Base-by-base conservation (phyloP, 768 basidiomycete species). In the Auricularia cornea region DNA sequence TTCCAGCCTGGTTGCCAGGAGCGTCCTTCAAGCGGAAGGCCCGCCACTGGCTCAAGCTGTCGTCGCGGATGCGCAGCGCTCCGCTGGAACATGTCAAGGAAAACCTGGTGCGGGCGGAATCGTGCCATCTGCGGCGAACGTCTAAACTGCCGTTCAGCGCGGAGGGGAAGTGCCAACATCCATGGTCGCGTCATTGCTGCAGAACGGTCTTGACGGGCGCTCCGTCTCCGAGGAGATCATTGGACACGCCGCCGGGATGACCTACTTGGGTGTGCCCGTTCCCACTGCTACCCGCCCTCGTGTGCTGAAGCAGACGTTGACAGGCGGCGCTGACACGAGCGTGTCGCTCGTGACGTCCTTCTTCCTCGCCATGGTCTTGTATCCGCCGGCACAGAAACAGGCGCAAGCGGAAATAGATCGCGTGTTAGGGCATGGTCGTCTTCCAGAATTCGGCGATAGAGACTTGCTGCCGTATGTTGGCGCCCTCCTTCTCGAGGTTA, bases 1-100 rank as follows among this genome's bases (percentile, higher is more conserved):
- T 90, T 30, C 90, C 90, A 0, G 69, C 70, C 51, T 90, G 86
- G 85, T 74, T 83, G 54, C 89, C 89, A 29, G 88, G 88, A 12
- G 80, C 84, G 4, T 80, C 80, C 1, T 92, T 90, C 75, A 82
- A 83, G 70, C 73, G 75, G n/a, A 85, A 86, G 64, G 87, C 88
- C 1, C 73, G 63, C 8, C 69, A 65, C 10, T 90, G 89, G 38
- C 38, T 8, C 18, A 8, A 40, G 38, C 38, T 40, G 38, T 40
- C 38, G 20, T 60, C 60, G 32, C 18, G 29, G 18, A 59, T 60
- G 56, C 2, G 23, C 29, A 31, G 56, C 32, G 60, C 38, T 33
- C 63, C 63, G 31, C 63, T 51, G 31, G 60, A 61, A 40, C 18
- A 18, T 8, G 38, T 40, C 8, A 40, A 40, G 18, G 38, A 40